Base-by-base conservation (phyloP, 75 land plant species). In the Chamaecyparis obtusa region DNA sequence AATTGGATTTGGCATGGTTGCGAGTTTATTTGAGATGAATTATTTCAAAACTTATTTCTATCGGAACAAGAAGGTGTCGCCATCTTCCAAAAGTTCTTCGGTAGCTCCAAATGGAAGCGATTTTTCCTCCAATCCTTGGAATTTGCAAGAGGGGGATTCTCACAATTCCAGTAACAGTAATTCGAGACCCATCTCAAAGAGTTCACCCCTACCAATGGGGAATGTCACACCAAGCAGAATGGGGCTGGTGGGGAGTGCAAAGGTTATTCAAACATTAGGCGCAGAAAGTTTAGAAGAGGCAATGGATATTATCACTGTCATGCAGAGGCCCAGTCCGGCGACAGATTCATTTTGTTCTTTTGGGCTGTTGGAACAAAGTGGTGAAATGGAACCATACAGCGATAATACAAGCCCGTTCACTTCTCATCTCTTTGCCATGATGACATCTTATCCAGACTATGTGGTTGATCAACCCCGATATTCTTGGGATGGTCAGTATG, bases 201-300 rank as follows among this genome's bases (percentile, higher is more conserved):
- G 64, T 30, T 51, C 85, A 56, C 85, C 85, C 11, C 19, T 84
- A 17, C 64, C 85, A 19, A 56, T 56, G 64, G 85, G 85, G 19
- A 46, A 35, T 4, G 5, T 3, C 64, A 44, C 85, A 21, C 57
- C 64, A 16, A 33, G 54, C 85, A 51, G 67, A 56, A 35, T 51
- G 85, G 85, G 85, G 49, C 64, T 84, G 85, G 85, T 55, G 39
- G 64, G 85, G 10, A 84, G 85, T 55, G 85, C 85, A 54, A 84
- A 84, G 67, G 85, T 84, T 84, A 84, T 84, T 56, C 57, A 51
- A 55, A 84, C 64, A 9, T 56, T 84, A 33, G 85, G 67, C 64
- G 64, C 85, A 56, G 85, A 84, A 5, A 84, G 56, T 56, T 21
- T 56, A 17, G 85, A 84, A 9, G 85, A 84, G 51, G 67, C 41